Base-by-base conservation (phyloP, 2,329 filamentous ascomycete species). In the Drechslera avenae region DNA sequence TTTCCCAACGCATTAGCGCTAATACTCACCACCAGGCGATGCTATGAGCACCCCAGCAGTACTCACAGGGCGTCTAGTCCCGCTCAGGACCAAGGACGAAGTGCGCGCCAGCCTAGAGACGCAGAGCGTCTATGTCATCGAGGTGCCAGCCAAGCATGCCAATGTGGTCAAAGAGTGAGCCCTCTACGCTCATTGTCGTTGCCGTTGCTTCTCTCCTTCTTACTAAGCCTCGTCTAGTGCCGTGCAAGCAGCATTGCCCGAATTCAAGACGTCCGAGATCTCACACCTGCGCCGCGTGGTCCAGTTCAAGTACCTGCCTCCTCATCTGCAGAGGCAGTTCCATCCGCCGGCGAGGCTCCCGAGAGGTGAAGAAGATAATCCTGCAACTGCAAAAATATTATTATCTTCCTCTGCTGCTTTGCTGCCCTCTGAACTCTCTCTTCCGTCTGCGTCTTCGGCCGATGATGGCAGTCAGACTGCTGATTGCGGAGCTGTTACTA, bases 231-330 rank as follows among this genome's bases (percentile, higher is more conserved):
- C n/a, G 19, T 18, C n/a, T 68, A 79, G 76, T 66, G 67, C 75
- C 53, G 72, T 80, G 65, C 77, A 78, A 66, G 71, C 73, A 47
- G 72, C 74, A 33, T 64, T 79, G 36, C 73, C 75, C 31, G 71
- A 73, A 52, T 73, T 76, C 57, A 76, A 76, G 54, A 62, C 71
- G 8, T 64, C 75, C 42, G 75, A 79, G 61, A 70, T 80, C 40
- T 76, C 77, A 51, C 79, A 93, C 75, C 79, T 93, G 48, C 87
- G 89, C 57, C 83, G 89, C 70, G 90, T 90, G 70, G 88, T 86
- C 51, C 91, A 91, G 72, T 83, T 83, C 39, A 77, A 79, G 45
- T 86, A 88, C 64, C 78, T 92, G 7, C 87, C 88, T 8, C 76
- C 80, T 19, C 85, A 87, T 61, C 78, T 89, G 54, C 69, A 69